These are phyloP conservation scores for Rhododendron mucronatum DNA, from an alignment of 148 eudicot species.

Conservation along the genomic window DNA sequence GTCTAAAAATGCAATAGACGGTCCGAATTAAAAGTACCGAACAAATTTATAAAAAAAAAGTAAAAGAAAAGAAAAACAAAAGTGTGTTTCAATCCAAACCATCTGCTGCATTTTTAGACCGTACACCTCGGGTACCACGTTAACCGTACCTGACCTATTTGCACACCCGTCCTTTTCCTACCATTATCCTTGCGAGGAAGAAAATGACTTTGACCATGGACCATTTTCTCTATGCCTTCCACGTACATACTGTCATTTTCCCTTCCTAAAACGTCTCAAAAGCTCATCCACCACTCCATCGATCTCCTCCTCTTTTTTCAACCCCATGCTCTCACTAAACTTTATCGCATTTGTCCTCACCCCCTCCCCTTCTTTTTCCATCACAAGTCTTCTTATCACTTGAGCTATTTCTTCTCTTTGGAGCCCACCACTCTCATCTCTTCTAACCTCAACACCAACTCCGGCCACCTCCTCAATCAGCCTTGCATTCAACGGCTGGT, in stretches of 20 bases:
- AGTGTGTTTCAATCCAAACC: too few relatives aligned
- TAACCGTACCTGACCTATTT: too few relatives aligned
- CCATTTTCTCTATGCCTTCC: not conserved
- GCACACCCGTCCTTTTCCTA: too few relatives aligned
- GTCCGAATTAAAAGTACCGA: too few relatives aligned
- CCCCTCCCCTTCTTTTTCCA: not conserved
- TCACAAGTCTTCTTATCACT: not conserved
- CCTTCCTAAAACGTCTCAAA: not conserved
- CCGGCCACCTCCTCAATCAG: conserved; percentile 25
- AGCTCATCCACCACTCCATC: not conserved
- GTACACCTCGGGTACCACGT: too few relatives aligned
- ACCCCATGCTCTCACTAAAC: not conserved
- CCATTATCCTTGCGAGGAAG: not conserved
- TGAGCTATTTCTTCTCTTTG: conserved; percentile 12
- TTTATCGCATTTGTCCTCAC: not conserved
- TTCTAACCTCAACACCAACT: conserved; percentile 18
- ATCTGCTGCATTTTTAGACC: too few relatives aligned
- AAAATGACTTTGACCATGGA: not conserved
- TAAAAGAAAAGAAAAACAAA: too few relatives aligned
- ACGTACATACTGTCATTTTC: not conserved
- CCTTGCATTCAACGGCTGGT: conserved; percentile 28
- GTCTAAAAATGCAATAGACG: too few relatives aligned
- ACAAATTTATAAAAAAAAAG: too few relatives aligned
- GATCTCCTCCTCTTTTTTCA: not conserved
- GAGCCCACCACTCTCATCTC: conserved; percentile 15